These are phyloP conservation scores for Mycena alexandri DNA, from an alignment of 768 basidiomycete species.

Conservation along the genomic window DNA sequence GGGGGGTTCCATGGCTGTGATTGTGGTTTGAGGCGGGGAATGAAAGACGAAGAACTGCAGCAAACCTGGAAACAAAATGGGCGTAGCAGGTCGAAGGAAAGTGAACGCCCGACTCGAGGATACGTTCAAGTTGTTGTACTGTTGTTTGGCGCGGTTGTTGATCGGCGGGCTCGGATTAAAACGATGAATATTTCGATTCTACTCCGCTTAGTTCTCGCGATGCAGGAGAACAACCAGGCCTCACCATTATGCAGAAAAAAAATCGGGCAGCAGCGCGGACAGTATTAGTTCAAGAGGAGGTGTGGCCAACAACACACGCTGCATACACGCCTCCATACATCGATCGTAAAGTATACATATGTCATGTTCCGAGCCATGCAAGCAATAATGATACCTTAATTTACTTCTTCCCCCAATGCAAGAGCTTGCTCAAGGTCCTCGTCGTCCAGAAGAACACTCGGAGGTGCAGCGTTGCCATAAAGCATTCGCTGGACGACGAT, in stretches of 20 bases:
- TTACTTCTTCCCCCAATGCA: constrained; percentile 71
- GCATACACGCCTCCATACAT: constrained; percentile 29
- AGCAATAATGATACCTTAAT: not conserved
- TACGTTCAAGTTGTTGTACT: not conserved
- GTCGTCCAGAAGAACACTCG: constrained; percentile 59
- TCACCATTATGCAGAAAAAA: constrained; percentile 25
- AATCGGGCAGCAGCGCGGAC: not conserved
- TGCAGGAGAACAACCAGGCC: not conserved
- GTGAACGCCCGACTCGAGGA: constrained; percentile 17
- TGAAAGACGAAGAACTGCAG: not conserved
- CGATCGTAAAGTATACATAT: constrained; percentile 22
- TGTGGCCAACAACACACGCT: constrained; percentile 25
- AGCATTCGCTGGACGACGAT: constrained; percentile 81
- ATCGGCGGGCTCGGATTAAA: not conserved
- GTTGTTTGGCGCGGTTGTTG: constrained; percentile 11
- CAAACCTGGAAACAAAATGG: constrained; percentile 33
- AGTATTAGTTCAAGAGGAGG: constrained; percentile 10
- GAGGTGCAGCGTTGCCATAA: constrained; percentile 80
- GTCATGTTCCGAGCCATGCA: not conserved
- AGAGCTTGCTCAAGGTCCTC: constrained; percentile 85
- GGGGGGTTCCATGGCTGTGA: constrained; percentile 57
- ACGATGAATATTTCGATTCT: constrained; percentile 17
- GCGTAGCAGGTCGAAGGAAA: constrained; percentile 32
- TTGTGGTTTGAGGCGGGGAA: not conserved
- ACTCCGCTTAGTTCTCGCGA: not conserved